Conservation (phyloP, 2,329 filamentous ascomycete species). For the Cryoendolithus antarcticus region DNA sequence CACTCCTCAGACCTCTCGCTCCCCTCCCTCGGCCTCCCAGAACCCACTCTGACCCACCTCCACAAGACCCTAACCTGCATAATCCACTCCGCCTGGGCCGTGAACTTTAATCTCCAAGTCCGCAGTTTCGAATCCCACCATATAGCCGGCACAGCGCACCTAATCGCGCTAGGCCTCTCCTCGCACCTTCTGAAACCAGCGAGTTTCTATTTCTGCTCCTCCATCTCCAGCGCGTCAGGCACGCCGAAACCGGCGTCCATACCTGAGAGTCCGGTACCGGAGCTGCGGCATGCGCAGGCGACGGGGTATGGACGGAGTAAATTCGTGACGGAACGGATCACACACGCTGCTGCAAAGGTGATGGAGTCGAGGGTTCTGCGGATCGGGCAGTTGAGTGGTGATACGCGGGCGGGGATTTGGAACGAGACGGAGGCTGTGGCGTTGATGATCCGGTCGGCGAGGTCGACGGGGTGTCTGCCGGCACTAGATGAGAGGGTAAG, state of each 20-base stretch:
- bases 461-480: conserved; percentile 14
- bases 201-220: conserved; percentile 41
- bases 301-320: conserved; percentile 16
- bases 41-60: conserved; percentile 9
- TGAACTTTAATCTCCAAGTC: conserved; percentile 45
- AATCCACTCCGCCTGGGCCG: conserved; percentile 42
- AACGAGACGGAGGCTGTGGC: conserved; percentile 39
- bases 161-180: conserved; percentile 29
- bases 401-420: conserved; percentile 35
- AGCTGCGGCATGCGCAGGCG: conserved; percentile 11
- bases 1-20: conserved; percentile 30
- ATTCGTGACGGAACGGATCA: conserved; percentile 12
- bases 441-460: conserved; percentile 29
- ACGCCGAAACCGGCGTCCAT: conserved; percentile 10
- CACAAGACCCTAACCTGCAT: conserved; percentile 28
- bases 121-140: conserved; percentile 37
- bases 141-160: conserved; percentile 33
- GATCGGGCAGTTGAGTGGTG: conserved; percentile 37
- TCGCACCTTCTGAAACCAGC: conserved; percentile 21
- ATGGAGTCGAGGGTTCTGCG: conserved; percentile 13
- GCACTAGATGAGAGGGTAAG: conserved; percentile 26
- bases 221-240: conserved; percentile 30
- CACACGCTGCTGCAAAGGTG: conserved; percentile 6
- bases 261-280: conserved; percentile 8
- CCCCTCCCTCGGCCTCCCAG: conserved; percentile 29